Evolutionary conservation across 2,329 filamentous ascomycete genomes (phyloP).

Genomic region (Colletotrichum tofieldiae): DNA sequence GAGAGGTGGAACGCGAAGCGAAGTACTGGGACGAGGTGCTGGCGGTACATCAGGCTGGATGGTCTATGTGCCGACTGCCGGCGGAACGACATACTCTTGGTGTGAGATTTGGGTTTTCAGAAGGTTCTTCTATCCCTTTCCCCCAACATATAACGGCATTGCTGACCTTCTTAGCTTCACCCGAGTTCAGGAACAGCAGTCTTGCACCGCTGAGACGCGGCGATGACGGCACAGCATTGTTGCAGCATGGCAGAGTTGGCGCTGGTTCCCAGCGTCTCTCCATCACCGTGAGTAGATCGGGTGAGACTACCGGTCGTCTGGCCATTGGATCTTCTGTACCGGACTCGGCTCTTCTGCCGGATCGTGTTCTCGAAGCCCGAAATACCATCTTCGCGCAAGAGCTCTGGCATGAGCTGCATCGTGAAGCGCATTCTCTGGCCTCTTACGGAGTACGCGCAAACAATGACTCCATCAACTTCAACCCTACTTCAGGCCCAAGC

Average conservation of each 20-base stretch:
- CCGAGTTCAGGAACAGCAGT: slow-evolving; percentile 78
- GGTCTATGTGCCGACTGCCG: slow-evolving; percentile 86
- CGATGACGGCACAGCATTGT: slow-evolving; percentile 80
- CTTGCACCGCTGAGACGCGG: slow-evolving; percentile 84
- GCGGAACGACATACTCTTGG: slow-evolving; percentile 81
- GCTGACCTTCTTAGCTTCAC: slow-evolving; percentile 61
- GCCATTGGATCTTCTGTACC: slow-evolving; percentile 66
- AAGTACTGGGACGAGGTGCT: slow-evolving; percentile 92
- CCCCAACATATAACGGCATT: not conserved
- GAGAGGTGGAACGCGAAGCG: slow-evolving; percentile 84
- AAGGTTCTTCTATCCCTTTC: slow-evolving; percentile 65
- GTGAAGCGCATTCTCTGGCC: slow-evolving; percentile 83
- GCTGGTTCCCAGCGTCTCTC: slow-evolving; percentile 73
- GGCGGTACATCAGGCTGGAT: slow-evolving; percentile 85
- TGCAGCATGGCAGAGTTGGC: slow-evolving; percentile 75
- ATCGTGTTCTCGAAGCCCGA: slow-evolving; percentile 80
- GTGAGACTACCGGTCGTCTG: slow-evolving; percentile 71
- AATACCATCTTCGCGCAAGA: slow-evolving; percentile 89
- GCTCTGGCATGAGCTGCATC: slow-evolving; percentile 89
- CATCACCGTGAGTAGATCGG: slow-evolving; percentile 75
- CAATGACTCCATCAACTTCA: slow-evolving; percentile 70
- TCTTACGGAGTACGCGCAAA: slow-evolving; percentile 79
- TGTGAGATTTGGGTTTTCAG: slow-evolving; percentile 91
- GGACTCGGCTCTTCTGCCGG: slow-evolving; percentile 74
- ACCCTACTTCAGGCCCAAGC: slow-evolving; percentile 67